A percentile compares a stretch with the other conserved stretches of the same genome.
These are phyloP conservation scores for Ganoderma lucidum DNA, from an alignment of 1,284 basidiomycete species.

Conservation along the genomic window DNA sequence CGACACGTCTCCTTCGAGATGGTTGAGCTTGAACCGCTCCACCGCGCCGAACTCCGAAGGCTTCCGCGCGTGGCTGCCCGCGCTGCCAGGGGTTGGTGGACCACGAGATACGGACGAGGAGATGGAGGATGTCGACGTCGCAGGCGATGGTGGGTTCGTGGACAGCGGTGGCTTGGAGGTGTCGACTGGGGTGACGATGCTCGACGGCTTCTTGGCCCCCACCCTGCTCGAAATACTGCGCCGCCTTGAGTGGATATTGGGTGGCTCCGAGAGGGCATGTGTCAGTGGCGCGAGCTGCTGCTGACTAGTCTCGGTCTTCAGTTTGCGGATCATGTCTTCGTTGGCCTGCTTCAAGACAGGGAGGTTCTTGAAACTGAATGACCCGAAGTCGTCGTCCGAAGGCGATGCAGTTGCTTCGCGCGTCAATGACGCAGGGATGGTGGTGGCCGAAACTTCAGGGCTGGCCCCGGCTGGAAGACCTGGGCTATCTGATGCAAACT, in stretches of 20 bases:
- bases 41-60: constrained; percentile 87
- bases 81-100: constrained; percentile 75
- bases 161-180: constrained; percentile 53
- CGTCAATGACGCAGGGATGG: constrained; percentile 49
- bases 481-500: constrained; percentile 55
- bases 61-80: constrained; percentile 73
- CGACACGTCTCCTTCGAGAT: constrained; percentile 70
- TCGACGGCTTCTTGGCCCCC: constrained; percentile 79
- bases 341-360: constrained; percentile 98
- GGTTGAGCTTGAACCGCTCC: constrained; percentile 85
- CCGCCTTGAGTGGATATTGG: constrained; percentile 63
- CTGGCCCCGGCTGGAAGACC: constrained; percentile 41
- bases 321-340: constrained; percentile 96
- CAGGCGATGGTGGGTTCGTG: constrained; percentile 86
- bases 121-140: constrained; percentile 92
- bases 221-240: constrained; percentile 71
- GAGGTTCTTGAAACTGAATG: constrained; percentile 98
- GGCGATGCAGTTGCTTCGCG: constrained; percentile 60
- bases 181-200: constrained; percentile 72
- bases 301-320: constrained; percentile 70
- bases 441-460: constrained; percentile 49
- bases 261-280: constrained; percentile 76
- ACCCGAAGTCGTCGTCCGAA: constrained; percentile 91
- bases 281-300: constrained; percentile 73
- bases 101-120: constrained; percentile 90